Base-by-base conservation (phyloP, 2,329 filamentous ascomycete genomes). In the Alternaria sp. region DNA sequence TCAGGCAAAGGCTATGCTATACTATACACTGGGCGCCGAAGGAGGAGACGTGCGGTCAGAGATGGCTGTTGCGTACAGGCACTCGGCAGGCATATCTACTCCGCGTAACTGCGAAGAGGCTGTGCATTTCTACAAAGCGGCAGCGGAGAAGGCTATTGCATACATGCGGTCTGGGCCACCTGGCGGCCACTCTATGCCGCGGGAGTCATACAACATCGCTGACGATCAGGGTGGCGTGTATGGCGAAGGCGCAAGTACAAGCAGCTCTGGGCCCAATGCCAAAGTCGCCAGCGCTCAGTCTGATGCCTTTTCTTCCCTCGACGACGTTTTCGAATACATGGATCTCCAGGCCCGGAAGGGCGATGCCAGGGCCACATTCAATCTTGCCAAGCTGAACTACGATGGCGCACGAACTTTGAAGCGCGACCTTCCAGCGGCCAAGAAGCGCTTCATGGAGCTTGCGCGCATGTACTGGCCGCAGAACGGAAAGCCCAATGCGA, bases 161-260 rank as follows among this genome's bases (percentile, higher is more conserved):
- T 97, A 93, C 87, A 93, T 93, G 78, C 89, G 93, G 49, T 93
- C 93, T 5, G 96, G 96, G 0, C 95, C 96, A 1, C 95, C 96
- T 0, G 95, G 95, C 11, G 96, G 96, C 5, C 90, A 91, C 81
- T 85, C 87, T 30, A 90, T 96, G 85, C 85, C 90, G 3, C 87
- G 88, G 28, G 91, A 97, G 75, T 88, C 91, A 7, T 96, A 92
- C 82, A 89, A 93, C 60, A 91, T 97, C 72, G 92, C 93, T 4
- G 96, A 99, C 74, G 93, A 97, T 52, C 84, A 90, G 28, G 96
- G 96, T 8, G 96, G 96, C 46, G 91, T 97, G 7, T 99, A 97
- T 77, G 96, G 96, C 50, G 93, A 97, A 80, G 96, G 96, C 4
- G 96, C 96, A 12, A 98, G 95, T 76, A 92, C 91, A 43, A 90